Base-by-base conservation (phyloP, 164 flowering plant genomes). In the Magnolia kwangsiensis region DNA sequence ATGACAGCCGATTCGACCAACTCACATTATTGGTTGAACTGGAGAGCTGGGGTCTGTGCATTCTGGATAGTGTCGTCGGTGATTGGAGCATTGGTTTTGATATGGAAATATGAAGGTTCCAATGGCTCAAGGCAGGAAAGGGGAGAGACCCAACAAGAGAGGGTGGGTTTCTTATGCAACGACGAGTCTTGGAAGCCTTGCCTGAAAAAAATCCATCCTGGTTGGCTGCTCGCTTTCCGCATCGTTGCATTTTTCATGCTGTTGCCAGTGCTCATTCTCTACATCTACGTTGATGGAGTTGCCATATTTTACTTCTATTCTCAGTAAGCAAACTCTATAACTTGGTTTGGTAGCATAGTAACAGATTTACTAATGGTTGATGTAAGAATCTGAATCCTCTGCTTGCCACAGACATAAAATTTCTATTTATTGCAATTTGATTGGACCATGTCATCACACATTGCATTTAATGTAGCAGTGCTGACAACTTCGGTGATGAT, bases 131-230 rank as follows among this genome's bases (percentile, higher is more conserved):
- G 75, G 67, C 61, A 50, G 0, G 77, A 75, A 29, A 73, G 72
- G 23, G 74, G 72, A 70, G 85, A 84, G 27, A 76, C 50, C 63
- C 76, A 75, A 71, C 64, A 77, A 76, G 86, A 81, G 49, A 50
- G 69, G 24, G 75, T 69, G 29, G 89, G 88, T 67, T 1, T 79
- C 55, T 81, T 96, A 78, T 89, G 89, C 72, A 92, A 86, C 59
- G 94, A 93, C 78, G 97, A 96, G 75, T 84, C 89, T 74, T 96
- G 98, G 99, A 87, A 69, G 79, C 93, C 99, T 16, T 92, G 97
- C 79, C 77, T 96, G 19, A 87, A 80, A 83, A 84, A 85, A 72
- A 84, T 96, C 58, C 97, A 92, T 81, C 99, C 99, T 58, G 95
- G 84, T 77, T 96, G 97, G 96, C 82, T 96, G 7, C 84, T 94